Percentiles rank a stretch among this genome's conserved stretches.
Evolutionary conservation across 495 filamentous ascomycete genomes (phyloP).

Genomic region (Xylaria cubensis): DNA sequence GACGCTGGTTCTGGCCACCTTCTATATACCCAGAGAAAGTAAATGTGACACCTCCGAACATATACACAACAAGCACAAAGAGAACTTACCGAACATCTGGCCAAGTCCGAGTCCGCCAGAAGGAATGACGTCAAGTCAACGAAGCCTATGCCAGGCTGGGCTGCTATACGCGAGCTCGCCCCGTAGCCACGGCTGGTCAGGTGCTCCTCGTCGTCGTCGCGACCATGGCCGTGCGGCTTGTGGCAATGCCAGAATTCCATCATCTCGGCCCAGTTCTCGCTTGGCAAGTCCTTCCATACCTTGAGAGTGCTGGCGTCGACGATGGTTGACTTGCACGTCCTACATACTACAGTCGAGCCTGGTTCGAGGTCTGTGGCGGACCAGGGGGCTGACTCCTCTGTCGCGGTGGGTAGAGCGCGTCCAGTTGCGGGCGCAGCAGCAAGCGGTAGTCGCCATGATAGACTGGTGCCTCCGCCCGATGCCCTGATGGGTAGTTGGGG

Average conservation of each 20-base stretch:
- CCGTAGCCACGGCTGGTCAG: slow-evolving; percentile 74
- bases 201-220: slow-evolving; percentile 47
- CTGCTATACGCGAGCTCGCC: slow-evolving; percentile 70
- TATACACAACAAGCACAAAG: slow-evolving; percentile 17
- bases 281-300: slow-evolving; percentile 93
- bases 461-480: slow-evolving; percentile 47
- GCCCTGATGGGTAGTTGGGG: slow-evolving; percentile 45
- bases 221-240: slow-evolving; percentile 70
- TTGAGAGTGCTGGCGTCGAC: slow-evolving; percentile 51
- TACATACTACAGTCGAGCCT: slow-evolving; percentile 67
- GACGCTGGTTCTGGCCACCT: slow-evolving; percentile 70
- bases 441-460: slow-evolving; percentile 75
- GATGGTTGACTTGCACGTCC: slow-evolving; percentile 59
- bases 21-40: slow-evolving; percentile 75
- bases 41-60: slow-evolving; percentile 14
- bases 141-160: slow-evolving; percentile 70
- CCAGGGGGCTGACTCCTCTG: slow-evolving; percentile 66
- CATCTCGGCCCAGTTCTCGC: slow-evolving; percentile 99
- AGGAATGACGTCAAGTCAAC: slow-evolving; percentile 82
- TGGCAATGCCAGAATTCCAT: slow-evolving; percentile 99
- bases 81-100: slow-evolving; percentile 30
- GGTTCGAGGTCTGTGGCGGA: slow-evolving; percentile 66
- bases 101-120: slow-evolving; percentile 62
- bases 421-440: slow-evolving; percentile 33
- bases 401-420: background rate